Evolutionary conservation across 2,329 filamentous ascomycete genomes (phyloP).

Genomic region (Dothiorella sarmentorum): DNA sequence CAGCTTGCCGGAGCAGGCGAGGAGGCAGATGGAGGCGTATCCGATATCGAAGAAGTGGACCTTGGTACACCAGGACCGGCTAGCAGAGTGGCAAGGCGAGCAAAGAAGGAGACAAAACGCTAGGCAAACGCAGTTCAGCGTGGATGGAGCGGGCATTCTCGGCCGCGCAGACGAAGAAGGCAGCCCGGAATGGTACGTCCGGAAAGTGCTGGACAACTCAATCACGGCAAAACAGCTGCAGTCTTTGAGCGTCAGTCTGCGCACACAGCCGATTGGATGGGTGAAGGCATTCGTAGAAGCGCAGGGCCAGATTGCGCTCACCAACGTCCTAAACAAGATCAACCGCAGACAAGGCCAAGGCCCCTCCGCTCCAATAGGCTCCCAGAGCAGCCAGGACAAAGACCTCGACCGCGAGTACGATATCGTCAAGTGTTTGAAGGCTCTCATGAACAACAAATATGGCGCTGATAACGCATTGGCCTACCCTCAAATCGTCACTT

Average conservation of each 20-base stretch:
- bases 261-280: slow-evolving; percentile 96
- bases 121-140: slow-evolving; percentile 59
- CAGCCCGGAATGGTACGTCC: slow-evolving; percentile 96
- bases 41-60: slow-evolving; percentile 97
- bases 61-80: slow-evolving; percentile 86
- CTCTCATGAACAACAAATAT: slow-evolving; percentile 98
- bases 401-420: slow-evolving; percentile 92
- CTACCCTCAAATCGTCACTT: slow-evolving; percentile 86
- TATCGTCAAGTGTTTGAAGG: slow-evolving; percentile 95
- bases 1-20: slow-evolving; percentile 90
- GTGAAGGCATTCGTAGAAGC: slow-evolving; percentile 95
- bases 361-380: slow-evolving; percentile 58
- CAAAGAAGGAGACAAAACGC: slow-evolving; percentile 80
- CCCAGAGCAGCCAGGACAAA: slow-evolving; percentile 60
- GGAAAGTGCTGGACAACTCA: slow-evolving; percentile 92
- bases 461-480: slow-evolving; percentile 91
- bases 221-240: slow-evolving; percentile 88
- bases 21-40: slow-evolving; percentile 94
- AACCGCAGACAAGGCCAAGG: slow-evolving; percentile 80
- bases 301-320: slow-evolving; percentile 92
- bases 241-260: slow-evolving; percentile 87
- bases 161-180: slow-evolving; percentile 88
- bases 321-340: slow-evolving; percentile 88
- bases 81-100: slow-evolving; percentile 91
- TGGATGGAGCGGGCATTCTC: slow-evolving; percentile 65